Conservation (phyloP, 73 alveolate genomes). For the Stentor coeruleus region DNA sequence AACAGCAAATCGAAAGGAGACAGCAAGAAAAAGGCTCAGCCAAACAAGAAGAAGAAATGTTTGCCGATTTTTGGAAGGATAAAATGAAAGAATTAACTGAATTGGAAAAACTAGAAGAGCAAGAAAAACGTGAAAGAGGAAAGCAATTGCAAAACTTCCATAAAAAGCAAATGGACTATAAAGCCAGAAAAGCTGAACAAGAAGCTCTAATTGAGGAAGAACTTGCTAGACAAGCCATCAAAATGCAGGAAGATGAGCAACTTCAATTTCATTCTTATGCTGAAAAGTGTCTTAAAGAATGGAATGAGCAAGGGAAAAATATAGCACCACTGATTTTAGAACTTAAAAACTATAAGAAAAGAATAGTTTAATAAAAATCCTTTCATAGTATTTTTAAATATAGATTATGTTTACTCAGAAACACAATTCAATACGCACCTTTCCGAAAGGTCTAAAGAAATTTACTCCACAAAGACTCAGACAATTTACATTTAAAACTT, state of each 20-base stretch:
- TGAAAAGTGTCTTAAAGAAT: slow-evolving; percentile 67
- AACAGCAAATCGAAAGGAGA: slow-evolving; percentile 50
- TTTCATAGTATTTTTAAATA: too few species aligned
- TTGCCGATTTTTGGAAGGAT: slow-evolving; percentile 68
- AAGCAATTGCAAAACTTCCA: slow-evolving; percentile 61
- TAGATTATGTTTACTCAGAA: too few species aligned
- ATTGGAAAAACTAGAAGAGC: slow-evolving; percentile 62
- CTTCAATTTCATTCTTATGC: slow-evolving; percentile 80
- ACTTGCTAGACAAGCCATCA: slow-evolving; percentile 64
- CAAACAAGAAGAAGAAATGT: slow-evolving; percentile 61
- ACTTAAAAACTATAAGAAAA: slow-evolving; percentile 63
- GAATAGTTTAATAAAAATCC: slow-evolving; percentile 22
- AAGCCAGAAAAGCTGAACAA: slow-evolving; percentile 62
- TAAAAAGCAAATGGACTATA: slow-evolving; percentile 52
- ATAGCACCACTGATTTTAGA: slow-evolving; percentile 75
- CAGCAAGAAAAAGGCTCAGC: slow-evolving; percentile 55
- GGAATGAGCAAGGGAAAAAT: slow-evolving; percentile 71
- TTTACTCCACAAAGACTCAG: too few species aligned
- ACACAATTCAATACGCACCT: too few species aligned
- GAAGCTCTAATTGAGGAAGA: slow-evolving; percentile 56
- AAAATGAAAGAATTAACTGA: slow-evolving; percentile 56
- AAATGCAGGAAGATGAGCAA: slow-evolving; percentile 66
- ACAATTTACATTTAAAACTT: too few species aligned
- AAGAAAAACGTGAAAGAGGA: slow-evolving; percentile 50
- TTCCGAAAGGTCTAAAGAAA: too few species aligned